These are phyloP conservation scores for Cercospora brassicicola DNA, from an alignment of 2,329 filamentous ascomycete species.

Conservation along the genomic window DNA sequence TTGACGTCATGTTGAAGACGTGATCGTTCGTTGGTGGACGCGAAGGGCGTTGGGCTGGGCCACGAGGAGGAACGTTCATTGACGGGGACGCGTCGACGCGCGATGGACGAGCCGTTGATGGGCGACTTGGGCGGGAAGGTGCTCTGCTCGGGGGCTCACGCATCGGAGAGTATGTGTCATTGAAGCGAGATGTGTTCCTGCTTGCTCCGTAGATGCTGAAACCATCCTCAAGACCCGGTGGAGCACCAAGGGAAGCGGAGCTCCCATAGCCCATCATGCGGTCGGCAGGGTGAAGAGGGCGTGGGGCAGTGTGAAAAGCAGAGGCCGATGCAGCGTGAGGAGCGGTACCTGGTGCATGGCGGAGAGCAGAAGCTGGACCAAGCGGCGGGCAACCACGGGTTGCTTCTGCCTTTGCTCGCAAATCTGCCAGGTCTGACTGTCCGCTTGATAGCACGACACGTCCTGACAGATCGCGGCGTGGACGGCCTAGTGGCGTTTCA, in stretches of 20 bases:
- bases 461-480: neutral
- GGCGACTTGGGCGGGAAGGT: neutral
- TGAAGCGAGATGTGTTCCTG: neutral
- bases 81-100: neutral
- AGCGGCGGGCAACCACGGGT: neutral
- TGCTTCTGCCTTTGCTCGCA: neutral
- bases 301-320: no score
- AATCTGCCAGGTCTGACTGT: neutral
- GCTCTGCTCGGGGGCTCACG: neutral
- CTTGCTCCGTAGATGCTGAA: neutral
- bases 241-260: neutral
- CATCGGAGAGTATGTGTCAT: neutral
- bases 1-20: neutral
- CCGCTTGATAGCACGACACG: neutral
- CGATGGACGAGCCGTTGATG: neutral
- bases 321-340: neutral
- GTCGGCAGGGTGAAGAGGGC: neutral
- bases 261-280: neutral
- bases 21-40: neutral
- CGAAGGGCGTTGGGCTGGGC: neutral
- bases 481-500: neutral
- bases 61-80: neutral
- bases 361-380: neutral
- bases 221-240: neutral
- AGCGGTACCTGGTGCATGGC: neutral